A percentile compares a stretch with the other conserved stretches of the same genome.
Evolutionary conservation across 2,329 filamentous ascomycete genomes (phyloP).

Genomic region (Epichloe festucae): DNA sequence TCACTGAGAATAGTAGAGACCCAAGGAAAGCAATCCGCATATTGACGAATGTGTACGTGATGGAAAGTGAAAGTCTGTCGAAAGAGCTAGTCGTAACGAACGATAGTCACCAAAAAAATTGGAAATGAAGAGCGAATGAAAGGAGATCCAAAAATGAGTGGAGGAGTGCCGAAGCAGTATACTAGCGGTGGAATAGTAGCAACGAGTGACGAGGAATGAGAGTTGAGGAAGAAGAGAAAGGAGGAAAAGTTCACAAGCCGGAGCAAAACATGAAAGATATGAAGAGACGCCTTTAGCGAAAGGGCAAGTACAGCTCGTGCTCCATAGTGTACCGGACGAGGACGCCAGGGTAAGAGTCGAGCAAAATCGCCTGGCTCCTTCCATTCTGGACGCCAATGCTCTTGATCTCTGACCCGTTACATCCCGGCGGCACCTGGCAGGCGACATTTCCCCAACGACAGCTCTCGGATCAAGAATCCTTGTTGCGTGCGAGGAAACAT

Average conservation of each 20-base stretch:
- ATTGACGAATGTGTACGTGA: conserved; percentile 3
- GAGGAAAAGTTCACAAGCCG: neutral
- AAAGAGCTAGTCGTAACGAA: conserved; percentile 18
- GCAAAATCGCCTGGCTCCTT: neutral
- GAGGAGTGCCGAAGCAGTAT: conserved; percentile 11
- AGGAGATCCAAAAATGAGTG: conserved; percentile 20
- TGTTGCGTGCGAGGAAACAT: neutral
- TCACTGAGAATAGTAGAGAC: conserved; percentile 7
- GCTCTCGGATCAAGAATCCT: neutral
- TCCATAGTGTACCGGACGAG: neutral
- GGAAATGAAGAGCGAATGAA: conserved; percentile 8
- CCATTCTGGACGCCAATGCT: neutral
- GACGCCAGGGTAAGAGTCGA: neutral
- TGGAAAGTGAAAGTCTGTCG: conserved; percentile 8
- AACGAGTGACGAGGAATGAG: conserved; percentile 10
- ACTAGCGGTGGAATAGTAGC: conserved; percentile 12
- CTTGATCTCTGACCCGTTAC: neutral
- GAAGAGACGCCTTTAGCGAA: conserved; percentile 1
- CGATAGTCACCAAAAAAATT: conserved; percentile 20
- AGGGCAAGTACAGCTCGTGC: neutral
- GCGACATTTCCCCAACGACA: neutral
- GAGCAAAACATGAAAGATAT: neutral
- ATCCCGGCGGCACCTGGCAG: neutral
- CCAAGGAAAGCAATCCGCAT: conserved; percentile 13
- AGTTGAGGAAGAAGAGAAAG: conserved; percentile 4